Percentiles rank a stretch among this genome's conserved stretches.
Evolutionary conservation across 177 flowering plant genomes (phyloP).

Genomic region (Vitis hybrid): DNA sequence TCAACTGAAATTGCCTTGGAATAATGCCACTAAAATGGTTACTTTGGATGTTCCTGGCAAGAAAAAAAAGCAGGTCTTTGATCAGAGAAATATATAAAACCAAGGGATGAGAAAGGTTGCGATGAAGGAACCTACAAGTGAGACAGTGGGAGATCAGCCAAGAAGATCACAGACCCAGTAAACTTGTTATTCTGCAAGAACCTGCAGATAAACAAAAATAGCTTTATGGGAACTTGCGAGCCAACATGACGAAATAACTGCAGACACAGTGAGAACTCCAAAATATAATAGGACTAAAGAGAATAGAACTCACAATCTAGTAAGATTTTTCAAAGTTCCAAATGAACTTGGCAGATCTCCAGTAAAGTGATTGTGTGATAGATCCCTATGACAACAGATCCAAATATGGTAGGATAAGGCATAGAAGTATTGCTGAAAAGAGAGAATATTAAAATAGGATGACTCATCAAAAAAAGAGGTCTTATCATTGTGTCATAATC

Average conservation of each 20-base stretch:
- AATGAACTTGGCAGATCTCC: slow-evolving; percentile 89
- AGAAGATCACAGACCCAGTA: slow-evolving; percentile 71
- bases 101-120: background rate
- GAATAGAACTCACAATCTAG: slow-evolving; percentile 51
- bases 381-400: slow-evolving; percentile 54
- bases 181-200: slow-evolving; percentile 67
- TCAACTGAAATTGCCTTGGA: slow-evolving; percentile 58
- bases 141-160: slow-evolving; percentile 60
- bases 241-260: background rate
- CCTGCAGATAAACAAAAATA: slow-evolving; percentile 38
- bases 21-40: slow-evolving; percentile 78
- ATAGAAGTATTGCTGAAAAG: no score
- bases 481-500: no score
- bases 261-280: background rate
- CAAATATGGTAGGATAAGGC: no score
- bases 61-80: slow-evolving; percentile 3
- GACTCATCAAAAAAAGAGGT: no score
- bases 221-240: background rate
- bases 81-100: background rate
- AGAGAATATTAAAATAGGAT: no score
- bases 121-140: slow-evolving; percentile 51
- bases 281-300: background rate
- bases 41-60: slow-evolving; percentile 69
- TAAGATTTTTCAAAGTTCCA: slow-evolving; percentile 53
- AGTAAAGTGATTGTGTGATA: slow-evolving; percentile 62